Evolutionary conservation across 257 asterid genomes (phyloP).

Genomic region (Thymus mandschuricus): DNA sequence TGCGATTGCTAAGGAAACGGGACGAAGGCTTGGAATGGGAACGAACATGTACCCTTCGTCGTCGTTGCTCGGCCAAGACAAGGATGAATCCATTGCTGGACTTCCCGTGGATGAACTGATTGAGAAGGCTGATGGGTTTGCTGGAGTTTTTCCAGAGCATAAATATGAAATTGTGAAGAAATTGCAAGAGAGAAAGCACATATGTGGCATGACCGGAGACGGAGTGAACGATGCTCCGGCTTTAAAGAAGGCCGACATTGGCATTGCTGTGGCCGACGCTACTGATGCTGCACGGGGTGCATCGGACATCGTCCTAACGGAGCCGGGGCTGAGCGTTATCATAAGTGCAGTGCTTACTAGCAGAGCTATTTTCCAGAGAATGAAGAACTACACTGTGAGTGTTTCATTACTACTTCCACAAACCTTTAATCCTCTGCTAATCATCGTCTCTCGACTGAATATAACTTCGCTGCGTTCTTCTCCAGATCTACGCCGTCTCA

Average conservation of each 20-base stretch:
- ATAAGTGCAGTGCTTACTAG: constrained; percentile 90
- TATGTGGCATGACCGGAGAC: constrained; percentile 96
- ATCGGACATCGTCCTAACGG: constrained; percentile 82
- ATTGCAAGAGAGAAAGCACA: constrained; percentile 90
- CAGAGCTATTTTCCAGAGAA: constrained; percentile 92
- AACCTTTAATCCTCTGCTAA: constrained; percentile 11
- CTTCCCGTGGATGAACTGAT: constrained; percentile 92
- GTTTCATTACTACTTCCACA: not conserved
- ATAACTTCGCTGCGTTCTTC: constrained; percentile 14
- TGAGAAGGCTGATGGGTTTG: constrained; percentile 96
- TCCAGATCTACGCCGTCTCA: constrained; percentile 89
- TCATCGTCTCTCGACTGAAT: constrained; percentile 9
- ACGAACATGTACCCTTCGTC: constrained; percentile 65
- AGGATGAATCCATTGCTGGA: constrained; percentile 76
- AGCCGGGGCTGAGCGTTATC: constrained; percentile 91
- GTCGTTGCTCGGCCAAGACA: constrained; percentile 57
- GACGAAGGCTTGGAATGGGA: constrained; percentile 71
- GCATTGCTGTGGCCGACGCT: constrained; percentile 96
- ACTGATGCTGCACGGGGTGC: constrained; percentile 96
- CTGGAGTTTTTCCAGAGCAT: constrained; percentile 99
- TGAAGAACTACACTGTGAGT: constrained; percentile 89
- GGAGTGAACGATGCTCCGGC: constrained; percentile 99
- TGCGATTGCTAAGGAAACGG: constrained; percentile 66
- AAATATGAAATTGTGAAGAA: constrained; percentile 93
- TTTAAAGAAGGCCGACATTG: constrained; percentile 91